Percentiles rank a stretch among this genome's conserved stretches.
Conservation (phyloP, 2,329 filamentous ascomycete genomes). For the Thelonectria olida region DNA sequence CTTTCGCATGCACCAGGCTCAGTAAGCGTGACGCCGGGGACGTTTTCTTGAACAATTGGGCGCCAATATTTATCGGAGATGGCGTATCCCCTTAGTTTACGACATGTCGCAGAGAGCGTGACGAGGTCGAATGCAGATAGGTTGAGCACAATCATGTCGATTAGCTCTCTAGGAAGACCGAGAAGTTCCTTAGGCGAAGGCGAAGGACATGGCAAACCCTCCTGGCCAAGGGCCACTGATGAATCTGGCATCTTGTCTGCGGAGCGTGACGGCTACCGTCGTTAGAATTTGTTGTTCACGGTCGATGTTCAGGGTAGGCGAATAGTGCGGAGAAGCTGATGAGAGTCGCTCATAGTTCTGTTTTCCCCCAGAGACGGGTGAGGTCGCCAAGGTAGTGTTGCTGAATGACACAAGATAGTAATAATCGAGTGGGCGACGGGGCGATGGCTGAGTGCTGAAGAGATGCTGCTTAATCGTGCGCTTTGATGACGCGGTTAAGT, state of each 20-base stretch:
- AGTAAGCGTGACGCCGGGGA: constrained; percentile 64
- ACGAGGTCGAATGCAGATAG: constrained; percentile 73
- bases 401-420: neutral
- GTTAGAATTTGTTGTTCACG: neutral
- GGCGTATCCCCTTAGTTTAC: constrained; percentile 65
- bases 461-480: too few relatives aligned
- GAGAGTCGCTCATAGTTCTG: neutral
- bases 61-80: constrained; percentile 78
- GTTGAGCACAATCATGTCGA: constrained; percentile 75
- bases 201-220: too few relatives aligned
- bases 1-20: constrained; percentile 67
- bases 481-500: too few relatives aligned
- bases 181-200: too few relatives aligned
- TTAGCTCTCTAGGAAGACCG: constrained; percentile 76
- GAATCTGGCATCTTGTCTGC: neutral
- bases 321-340: neutral
- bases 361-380: neutral
- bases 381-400: neutral
- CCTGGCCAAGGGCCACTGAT: neutral
- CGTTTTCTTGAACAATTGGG: constrained; percentile 71
- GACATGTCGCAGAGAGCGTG: constrained; percentile 68
- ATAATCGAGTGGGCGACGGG: too few relatives aligned
- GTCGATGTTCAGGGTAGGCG: neutral
- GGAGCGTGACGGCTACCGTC: too few relatives aligned
- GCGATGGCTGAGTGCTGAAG: too few relatives aligned